Evolutionary conservation across 768 basidiomycete species (phyloP).

Genomic region (Daedalea quercina): DNA sequence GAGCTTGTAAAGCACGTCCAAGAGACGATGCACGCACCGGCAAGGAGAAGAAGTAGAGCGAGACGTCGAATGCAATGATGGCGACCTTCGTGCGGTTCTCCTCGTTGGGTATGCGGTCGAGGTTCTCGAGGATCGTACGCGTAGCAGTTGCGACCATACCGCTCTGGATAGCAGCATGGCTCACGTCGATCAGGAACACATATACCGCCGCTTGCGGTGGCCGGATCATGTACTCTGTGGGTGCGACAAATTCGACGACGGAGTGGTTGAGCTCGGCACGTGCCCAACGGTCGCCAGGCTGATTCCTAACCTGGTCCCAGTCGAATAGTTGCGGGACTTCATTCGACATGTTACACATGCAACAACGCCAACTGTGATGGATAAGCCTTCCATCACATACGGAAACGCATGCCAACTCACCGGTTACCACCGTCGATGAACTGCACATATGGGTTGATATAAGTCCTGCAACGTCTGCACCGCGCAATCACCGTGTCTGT

Average conservation of each 20-base stretch:
- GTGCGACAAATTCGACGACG: conserved; percentile 95
- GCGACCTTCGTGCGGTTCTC: conserved; percentile 90
- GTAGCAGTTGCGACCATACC: conserved; percentile 99
- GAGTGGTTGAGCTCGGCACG: conserved; percentile 90
- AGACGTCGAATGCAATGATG: conserved; percentile 86
- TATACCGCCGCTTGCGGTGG: conserved; percentile 97
- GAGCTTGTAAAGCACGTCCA: not conserved
- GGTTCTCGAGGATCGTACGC: conserved; percentile 89
- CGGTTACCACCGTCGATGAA: conserved; percentile 98
- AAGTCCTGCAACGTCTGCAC: conserved; percentile 91
- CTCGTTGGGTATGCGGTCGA: conserved; percentile 93
- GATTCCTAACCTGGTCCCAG: conserved; percentile 92
- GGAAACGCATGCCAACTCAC: conserved; percentile 27
- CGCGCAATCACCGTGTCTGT: conserved; percentile 94
- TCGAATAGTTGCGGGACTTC: conserved; percentile 98
- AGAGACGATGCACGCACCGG: conserved; percentile 40
- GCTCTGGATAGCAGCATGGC: conserved; percentile 85
- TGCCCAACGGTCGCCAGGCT: conserved; percentile 92
- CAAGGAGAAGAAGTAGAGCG: conserved; percentile 95
- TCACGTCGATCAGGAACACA: conserved; percentile 95
- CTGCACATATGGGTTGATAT: conserved; percentile 96
- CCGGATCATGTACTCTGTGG: conserved; percentile 99
- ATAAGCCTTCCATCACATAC: too few species aligned
- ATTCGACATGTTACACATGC: conserved; percentile 97
- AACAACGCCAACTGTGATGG: conserved; percentile 82